Percentiles rank a stretch among this genome's conserved stretches.
Conservation (phyloP, 2,329 filamentous ascomycete genomes). For the Chalara sp. region DNA sequence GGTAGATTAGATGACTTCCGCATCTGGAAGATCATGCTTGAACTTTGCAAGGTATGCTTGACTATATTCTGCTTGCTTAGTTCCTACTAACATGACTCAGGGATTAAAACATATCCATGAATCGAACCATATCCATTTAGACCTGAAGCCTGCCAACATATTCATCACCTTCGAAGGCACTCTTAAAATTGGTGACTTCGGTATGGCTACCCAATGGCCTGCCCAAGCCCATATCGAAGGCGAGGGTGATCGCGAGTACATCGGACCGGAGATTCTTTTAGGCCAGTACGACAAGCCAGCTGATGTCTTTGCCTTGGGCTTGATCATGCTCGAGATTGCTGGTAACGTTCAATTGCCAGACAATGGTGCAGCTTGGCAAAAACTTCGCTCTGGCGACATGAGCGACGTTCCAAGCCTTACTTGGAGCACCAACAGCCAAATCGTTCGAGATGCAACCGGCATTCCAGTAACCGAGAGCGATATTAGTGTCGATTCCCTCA, state of each 20-base stretch:
- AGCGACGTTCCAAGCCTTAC: conserved; percentile 84
- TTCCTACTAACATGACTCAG: conserved; percentile 37
- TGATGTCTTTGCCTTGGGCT: conserved; percentile 87
- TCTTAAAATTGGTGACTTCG: conserved; percentile 82
- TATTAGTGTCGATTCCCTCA: conserved; percentile 22
- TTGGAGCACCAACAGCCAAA: conserved; percentile 64
- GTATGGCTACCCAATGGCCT: conserved; percentile 73
- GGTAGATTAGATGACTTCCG: conserved; percentile 92
- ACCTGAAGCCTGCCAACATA: conserved; percentile 80
- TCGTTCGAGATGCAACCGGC: conserved; percentile 69
- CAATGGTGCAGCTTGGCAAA: conserved; percentile 87
- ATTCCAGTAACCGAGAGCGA: conserved; percentile 46
- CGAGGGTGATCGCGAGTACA: conserved; percentile 94
- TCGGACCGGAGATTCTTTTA: conserved; percentile 84
- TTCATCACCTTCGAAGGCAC: conserved; percentile 75
- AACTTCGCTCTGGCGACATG: conserved; percentile 81
- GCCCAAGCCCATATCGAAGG: conserved; percentile 72
- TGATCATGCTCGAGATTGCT: conserved; percentile 91
- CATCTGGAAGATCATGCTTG: conserved; percentile 95
- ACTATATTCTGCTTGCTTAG: not conserved
- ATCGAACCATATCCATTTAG: conserved; percentile 76
- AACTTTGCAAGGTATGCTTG: conserved; percentile 67
- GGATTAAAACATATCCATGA: conserved; percentile 88
- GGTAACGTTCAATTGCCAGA: conserved; percentile 91
- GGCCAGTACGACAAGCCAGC: conserved; percentile 85